Conservation (phyloP, 176 grass and related monocot genomes). For the Oryza officinalis region DNA sequence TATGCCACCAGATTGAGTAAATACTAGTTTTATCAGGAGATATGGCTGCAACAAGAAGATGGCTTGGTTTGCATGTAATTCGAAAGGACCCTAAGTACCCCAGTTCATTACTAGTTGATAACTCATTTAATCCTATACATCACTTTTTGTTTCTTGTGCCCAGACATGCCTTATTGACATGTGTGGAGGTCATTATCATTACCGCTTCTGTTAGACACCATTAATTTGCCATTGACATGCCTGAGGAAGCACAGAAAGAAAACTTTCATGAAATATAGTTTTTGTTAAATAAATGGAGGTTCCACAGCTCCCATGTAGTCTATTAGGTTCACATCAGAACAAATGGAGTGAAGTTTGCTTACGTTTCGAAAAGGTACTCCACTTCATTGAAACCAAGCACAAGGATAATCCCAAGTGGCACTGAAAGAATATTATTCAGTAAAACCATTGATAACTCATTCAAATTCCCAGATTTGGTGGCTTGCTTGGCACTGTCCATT, state of each 20-base stretch:
- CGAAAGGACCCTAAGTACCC: slow-evolving; percentile 1
- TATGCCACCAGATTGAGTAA: slow-evolving; percentile 31
- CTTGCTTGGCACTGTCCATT: slow-evolving; percentile 96
- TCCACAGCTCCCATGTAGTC: neutral
- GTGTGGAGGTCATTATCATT: neutral
- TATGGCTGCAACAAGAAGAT: neutral
- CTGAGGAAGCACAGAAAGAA: neutral
- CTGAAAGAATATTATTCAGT: slow-evolving; percentile 85
- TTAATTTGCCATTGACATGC: neutral
- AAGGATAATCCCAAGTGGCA: slow-evolving; percentile 84
- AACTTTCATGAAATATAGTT: neutral
- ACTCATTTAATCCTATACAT: no score
- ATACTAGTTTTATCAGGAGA: neutral
- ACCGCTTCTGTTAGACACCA: neutral
- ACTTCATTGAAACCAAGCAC: slow-evolving; percentile 83
- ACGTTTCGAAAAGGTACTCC: slow-evolving; percentile 80
- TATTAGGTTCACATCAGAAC: neutral
- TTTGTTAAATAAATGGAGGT: neutral
- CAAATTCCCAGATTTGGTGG: slow-evolving; percentile 92
- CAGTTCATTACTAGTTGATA: neutral
- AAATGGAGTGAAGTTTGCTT: slow-evolving; percentile 39
- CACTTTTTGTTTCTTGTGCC: neutral
- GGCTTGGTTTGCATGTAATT: neutral
- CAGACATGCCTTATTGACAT: neutral
- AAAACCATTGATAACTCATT: slow-evolving; percentile 98